Evolutionary conservation across 306 rosid genomes (phyloP).

Genomic region (Quercus glauca): DNA sequence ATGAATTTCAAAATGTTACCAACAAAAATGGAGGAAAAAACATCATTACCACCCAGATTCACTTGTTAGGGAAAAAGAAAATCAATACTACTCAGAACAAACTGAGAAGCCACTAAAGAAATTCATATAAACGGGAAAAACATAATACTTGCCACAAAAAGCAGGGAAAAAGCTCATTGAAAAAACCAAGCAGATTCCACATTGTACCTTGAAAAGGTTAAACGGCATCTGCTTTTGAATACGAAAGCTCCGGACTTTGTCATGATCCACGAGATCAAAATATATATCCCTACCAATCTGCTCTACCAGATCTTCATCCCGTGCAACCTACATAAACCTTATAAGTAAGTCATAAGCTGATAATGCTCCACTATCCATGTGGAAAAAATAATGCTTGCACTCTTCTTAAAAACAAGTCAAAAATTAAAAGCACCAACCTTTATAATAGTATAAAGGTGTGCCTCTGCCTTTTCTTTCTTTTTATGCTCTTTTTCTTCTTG

Average conservation of each 20-base stretch:
- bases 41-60: too few species aligned
- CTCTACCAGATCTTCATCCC: constrained; percentile 64
- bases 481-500: constrained; percentile 90
- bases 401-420: constrained; percentile 10
- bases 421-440: constrained; percentile 47
- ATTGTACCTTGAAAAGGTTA: constrained; percentile 71
- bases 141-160: too few species aligned
- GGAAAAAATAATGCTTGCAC: constrained; percentile 2
- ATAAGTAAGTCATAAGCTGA: constrained; percentile 10
- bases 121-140: too few species aligned
- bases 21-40: too few species aligned
- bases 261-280: constrained; percentile 96
- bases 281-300: constrained; percentile 87
- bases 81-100: too few species aligned
- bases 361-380: neutral
- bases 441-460: constrained; percentile 82
- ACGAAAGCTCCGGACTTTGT: constrained; percentile 85
- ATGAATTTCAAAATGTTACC: too few species aligned
- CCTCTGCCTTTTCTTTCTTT: constrained; percentile 83
- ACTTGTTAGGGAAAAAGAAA: too few species aligned
- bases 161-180: too few species aligned
- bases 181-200: neutral
- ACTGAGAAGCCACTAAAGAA: too few species aligned
- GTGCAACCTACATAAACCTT: constrained; percentile 61
- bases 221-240: constrained; percentile 72